Percentiles rank a stretch among this genome's conserved stretches.
Evolutionary conservation across 1,284 basidiomycete species (phyloP).

Genomic region (Marasmius sp.): DNA sequence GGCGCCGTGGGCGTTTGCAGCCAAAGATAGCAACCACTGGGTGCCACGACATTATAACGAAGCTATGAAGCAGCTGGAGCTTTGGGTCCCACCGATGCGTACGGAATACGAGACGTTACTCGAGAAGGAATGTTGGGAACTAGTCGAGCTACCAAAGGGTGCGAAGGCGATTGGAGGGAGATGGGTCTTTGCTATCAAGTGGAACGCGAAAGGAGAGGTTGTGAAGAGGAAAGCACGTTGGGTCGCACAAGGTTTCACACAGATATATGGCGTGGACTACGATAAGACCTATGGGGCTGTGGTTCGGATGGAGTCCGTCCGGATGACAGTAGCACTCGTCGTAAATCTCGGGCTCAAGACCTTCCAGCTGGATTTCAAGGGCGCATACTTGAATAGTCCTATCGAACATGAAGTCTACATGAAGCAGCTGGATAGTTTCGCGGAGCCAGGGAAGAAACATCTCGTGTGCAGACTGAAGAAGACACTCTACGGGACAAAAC

Average conservation of each 20-base stretch:
- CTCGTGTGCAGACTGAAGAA: slow-evolving; percentile 7
- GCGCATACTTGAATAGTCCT: slow-evolving; percentile 33
- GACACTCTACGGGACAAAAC: slow-evolving; percentile 35
- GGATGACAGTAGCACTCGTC: slow-evolving; percentile 25
- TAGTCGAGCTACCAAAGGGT: background rate
- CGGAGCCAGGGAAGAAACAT: slow-evolving; percentile 5
- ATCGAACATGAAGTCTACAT: slow-evolving; percentile 40
- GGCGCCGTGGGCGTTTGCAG: no score
- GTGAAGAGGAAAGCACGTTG: slow-evolving; percentile 11
- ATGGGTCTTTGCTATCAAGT: slow-evolving; percentile 27
- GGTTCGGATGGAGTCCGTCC: slow-evolving; percentile 22
- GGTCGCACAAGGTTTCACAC: slow-evolving; percentile 17
- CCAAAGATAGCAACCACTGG: no score
- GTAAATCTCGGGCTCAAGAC: no score
- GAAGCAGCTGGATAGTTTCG: slow-evolving; percentile 28
- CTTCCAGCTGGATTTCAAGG: slow-evolving; percentile 32
- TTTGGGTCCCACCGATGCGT: no score
- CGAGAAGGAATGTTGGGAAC: no score
- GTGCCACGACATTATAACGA: no score
- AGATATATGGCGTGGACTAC: slow-evolving; percentile 30
- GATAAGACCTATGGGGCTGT: slow-evolving; percentile 29
- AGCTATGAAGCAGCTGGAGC: no score
- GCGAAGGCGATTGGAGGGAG: background rate
- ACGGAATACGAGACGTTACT: no score
- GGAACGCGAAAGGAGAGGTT: slow-evolving; percentile 11